Percentiles rank a stretch among this genome's conserved stretches.
Evolutionary conservation across 1,284 basidiomycete genomes (phyloP).

Genomic region (Trichosporon asahii): DNA sequence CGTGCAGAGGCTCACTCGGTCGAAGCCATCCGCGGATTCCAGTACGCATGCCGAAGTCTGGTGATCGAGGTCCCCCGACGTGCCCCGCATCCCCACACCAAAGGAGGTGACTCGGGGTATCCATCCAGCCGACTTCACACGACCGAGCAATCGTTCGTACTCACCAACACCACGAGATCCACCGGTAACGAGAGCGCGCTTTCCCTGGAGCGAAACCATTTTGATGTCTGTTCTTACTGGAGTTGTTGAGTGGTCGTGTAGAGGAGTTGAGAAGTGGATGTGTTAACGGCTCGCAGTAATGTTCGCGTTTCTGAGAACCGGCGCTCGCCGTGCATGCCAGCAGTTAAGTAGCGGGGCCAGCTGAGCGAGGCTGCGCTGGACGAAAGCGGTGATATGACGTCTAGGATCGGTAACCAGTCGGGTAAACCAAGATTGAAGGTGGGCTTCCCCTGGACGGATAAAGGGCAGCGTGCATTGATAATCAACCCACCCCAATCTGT

Average conservation of each 20-base stretch:
- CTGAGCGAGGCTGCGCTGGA: no score
- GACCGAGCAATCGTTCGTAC: neutral
- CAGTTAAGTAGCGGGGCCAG: neutral
- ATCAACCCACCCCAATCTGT: neutral
- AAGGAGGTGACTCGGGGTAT: neutral
- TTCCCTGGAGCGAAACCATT: conserved; percentile 25
- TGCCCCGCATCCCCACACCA: neutral
- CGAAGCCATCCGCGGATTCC: neutral
- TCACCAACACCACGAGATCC: conserved; percentile 30
- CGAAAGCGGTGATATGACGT: neutral
- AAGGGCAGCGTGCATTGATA: neutral
- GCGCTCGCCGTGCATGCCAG: neutral
- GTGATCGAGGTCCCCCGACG: neutral
- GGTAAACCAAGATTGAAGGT: neutral
- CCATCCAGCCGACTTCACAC: neutral
- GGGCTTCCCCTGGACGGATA: neutral
- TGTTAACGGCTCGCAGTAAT: neutral
- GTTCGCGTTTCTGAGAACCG: neutral
- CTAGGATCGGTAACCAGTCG: neutral
- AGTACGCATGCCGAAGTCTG: neutral
- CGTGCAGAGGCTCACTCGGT: neutral
- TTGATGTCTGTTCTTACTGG: neutral
- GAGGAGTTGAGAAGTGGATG: neutral
- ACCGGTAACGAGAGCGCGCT: conserved; percentile 30
- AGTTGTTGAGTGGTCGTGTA: neutral